Evolutionary conservation across 2,329 filamentous ascomycete species (phyloP), one percentile per base, ranked within the genome.

Genomic region (Monosporascus sp.): DNA sequence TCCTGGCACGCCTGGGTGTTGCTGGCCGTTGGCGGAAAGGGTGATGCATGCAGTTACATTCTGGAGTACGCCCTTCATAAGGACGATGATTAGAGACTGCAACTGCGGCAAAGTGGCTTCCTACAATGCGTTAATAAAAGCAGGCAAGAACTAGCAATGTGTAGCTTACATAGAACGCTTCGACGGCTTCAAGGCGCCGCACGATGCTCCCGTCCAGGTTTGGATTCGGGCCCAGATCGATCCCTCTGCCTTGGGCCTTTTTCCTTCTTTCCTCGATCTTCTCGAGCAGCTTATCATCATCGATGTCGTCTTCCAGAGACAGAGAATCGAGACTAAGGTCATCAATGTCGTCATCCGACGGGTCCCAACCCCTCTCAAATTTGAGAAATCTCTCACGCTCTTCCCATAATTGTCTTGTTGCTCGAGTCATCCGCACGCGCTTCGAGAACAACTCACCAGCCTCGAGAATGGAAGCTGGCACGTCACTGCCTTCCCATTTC

Each of bases 391-490:
- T 83, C 63, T 97, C 92, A 47, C 94, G 83, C 67, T 96, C 92
- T 60, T 96, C 88, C 93, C 94, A 99, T 15, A 99, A 76, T 71
- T 99, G 94, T 51, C 90, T 84, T 72, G 95, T 93, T 5, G 90
- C 90, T 55, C 94, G 81, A 0, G 91, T 96, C 80, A 96, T 96
- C 60, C 93, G 83, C 69, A 97, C 94, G 49, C 94, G 83, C 54
- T 83, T 87, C 0, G 92, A 89, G 69, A 99, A 99, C 1, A 99
- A 76, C 65, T 94, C 88, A 7, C 94, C 94, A 6, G 94, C 94
- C 70, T 99, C 94, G 17, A 97, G 81, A 54, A 99, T 97, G 1
- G 93, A 97, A 7, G 90, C 86, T 8, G 94, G 94, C 11, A 99
- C 88, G 66, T 96, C 91, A 57, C 89, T 89, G n/a, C 92, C 92